Evolutionary conservation across 352 stramenopile species (phyloP).

Genomic region (Pythium aristosporum): DNA sequence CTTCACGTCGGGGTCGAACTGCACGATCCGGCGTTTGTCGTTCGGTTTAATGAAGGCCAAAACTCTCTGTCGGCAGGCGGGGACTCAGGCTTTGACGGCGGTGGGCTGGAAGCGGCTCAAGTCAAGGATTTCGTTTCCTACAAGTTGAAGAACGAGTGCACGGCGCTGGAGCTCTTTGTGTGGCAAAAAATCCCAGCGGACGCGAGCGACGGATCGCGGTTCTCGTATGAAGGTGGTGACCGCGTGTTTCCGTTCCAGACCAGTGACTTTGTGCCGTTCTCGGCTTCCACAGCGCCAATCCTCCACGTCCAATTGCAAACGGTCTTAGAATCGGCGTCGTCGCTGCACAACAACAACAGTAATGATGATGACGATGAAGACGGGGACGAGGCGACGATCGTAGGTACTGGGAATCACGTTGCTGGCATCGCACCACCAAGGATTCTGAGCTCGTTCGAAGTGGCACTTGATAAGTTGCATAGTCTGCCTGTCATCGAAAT

Average conservation of each 20-base stretch:
- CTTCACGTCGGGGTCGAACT: constrained; percentile 80
- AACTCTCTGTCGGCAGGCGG: constrained; percentile 3
- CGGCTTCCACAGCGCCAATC: constrained; percentile 56
- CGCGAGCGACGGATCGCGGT: constrained; percentile 31
- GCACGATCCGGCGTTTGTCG: constrained; percentile 61
- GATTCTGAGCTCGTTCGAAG: constrained; percentile 73
- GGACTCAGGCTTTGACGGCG: constrained; percentile 1
- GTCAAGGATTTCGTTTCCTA: constrained; percentile 70
- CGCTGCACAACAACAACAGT: constrained; percentile 6
- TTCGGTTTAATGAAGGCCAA: constrained; percentile 29
- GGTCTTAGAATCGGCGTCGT: constrained; percentile 41
- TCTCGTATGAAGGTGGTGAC: constrained; percentile 61
- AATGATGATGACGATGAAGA: constrained; percentile 21
- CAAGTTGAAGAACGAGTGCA: constrained; percentile 85
- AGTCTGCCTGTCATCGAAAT: constrained; percentile 79
- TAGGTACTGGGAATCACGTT: neutral
- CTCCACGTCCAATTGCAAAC: constrained; percentile 79
- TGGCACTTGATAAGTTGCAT: constrained; percentile 79
- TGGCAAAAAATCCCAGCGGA: constrained; percentile 81
- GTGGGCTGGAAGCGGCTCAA: constrained; percentile 23
- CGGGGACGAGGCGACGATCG: constrained; percentile 4
- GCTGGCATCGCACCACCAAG: constrained; percentile 23
- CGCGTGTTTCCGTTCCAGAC: constrained; percentile 73
- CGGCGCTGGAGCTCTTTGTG: constrained; percentile 66
- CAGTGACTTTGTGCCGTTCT: constrained; percentile 79